A percentile compares a stretch with the other conserved stretches of the same genome.
phyloP scores from a whole-genome alignment of 352 stramenopile species.

The Phytopythium montanum region DNA sequence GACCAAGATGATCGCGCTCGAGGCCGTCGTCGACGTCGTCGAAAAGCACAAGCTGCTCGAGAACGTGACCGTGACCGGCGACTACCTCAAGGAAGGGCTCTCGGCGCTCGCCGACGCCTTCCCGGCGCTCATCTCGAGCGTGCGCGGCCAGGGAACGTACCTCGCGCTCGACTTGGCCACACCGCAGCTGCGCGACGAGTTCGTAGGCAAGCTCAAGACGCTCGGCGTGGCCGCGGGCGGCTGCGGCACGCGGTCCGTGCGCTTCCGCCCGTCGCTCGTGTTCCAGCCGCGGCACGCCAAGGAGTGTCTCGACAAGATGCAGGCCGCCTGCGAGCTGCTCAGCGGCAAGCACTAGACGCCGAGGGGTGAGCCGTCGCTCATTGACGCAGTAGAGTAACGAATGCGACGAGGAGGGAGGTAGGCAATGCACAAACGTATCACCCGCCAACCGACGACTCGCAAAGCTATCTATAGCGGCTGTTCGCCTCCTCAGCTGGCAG shows the following conservation, averaged over 20 bases:
- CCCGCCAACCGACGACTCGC: too few relatives aligned
- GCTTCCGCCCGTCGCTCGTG: constrained; percentile 72
- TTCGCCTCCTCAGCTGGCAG: not conserved
- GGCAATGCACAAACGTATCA: not conserved
- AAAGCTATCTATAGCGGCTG: not conserved
- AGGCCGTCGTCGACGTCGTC: constrained; percentile 70
- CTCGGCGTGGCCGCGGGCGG: constrained; percentile 61
- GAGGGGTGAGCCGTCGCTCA: too few relatives aligned
- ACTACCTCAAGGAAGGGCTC: constrained; percentile 60
- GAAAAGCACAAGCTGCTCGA: constrained; percentile 57
- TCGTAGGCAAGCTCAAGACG: constrained; percentile 52
- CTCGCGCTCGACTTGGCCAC: constrained; percentile 74
- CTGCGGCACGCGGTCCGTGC: constrained; percentile 63
- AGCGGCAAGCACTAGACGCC: not conserved
- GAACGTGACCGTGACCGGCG: constrained; percentile 68
- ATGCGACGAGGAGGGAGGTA: not conserved
- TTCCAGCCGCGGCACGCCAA: constrained; percentile 76
- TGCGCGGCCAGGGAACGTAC: constrained; percentile 77
- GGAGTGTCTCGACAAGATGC: constrained; percentile 72
- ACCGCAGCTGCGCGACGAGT: constrained; percentile 56
- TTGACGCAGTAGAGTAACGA: too few relatives aligned
- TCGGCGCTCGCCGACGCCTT: constrained; percentile 39
- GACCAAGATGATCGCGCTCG: constrained; percentile 78
- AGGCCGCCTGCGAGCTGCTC: constrained; percentile 37
- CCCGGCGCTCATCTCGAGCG: constrained; percentile 61